Conservation (phyloP, 2,329 filamentous ascomycete genomes). For the Albophoma yamanashiensis region DNA sequence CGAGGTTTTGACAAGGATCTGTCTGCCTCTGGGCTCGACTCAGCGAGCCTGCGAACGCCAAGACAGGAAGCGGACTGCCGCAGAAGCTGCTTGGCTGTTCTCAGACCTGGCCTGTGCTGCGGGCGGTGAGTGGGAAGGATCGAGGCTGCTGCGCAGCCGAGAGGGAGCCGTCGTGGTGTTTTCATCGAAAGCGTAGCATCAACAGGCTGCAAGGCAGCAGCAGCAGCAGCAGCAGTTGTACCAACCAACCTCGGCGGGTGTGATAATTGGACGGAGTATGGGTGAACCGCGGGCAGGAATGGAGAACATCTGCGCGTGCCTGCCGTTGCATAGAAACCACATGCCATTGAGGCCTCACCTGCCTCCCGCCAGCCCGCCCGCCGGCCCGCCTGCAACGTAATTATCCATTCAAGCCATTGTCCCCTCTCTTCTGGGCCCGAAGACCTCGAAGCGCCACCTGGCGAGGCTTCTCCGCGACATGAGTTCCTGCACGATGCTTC, state of each 20-base stretch:
- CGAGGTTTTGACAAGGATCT: background rate
- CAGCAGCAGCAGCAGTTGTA: background rate
- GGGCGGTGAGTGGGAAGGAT: background rate
- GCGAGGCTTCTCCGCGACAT: background rate
- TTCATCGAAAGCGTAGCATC: background rate
- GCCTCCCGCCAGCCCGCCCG: background rate
- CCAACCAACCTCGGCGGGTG: background rate
- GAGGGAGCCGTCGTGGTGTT: background rate
- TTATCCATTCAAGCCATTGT: too few relatives aligned
- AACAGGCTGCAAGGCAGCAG: background rate
- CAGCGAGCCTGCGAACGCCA: background rate
- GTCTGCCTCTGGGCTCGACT: background rate
- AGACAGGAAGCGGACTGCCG: background rate
- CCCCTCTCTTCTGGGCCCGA: background rate
- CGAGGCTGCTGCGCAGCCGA: background rate
- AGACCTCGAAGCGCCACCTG: background rate
- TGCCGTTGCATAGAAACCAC: background rate
- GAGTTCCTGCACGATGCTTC: background rate
- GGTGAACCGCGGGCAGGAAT: background rate
- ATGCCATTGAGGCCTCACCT: background rate
- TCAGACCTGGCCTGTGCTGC: background rate
- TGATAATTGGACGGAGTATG: too few relatives aligned
- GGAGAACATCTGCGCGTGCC: background rate
- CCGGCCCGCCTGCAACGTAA: too few relatives aligned
- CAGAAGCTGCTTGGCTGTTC: background rate